Percentiles rank a stretch among this genome's conserved stretches.
phyloP scores from a whole-genome alignment of 495 filamentous ascomycete species.

The Talaromyces liani region DNA sequence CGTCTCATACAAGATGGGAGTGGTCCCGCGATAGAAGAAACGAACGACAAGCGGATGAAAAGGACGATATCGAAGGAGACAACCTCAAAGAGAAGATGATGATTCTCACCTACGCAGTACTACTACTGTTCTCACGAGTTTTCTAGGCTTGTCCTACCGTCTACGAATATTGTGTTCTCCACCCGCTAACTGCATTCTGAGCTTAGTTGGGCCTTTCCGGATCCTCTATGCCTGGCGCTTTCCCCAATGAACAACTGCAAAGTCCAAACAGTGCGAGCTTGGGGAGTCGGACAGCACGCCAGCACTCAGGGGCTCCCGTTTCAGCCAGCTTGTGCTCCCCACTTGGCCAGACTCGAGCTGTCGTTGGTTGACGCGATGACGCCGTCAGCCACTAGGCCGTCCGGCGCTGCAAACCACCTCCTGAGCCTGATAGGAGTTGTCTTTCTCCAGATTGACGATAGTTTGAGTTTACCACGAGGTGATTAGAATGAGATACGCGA shows the following conservation, averaged over 20 bases:
- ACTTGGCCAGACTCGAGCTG: neutral
- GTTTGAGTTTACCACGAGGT: neutral
- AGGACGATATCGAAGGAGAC: neutral
- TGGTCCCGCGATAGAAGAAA: slow-evolving; percentile 6
- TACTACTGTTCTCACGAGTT: neutral
- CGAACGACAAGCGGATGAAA: slow-evolving; percentile 7
- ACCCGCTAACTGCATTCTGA: slow-evolving; percentile 1
- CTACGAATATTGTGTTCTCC: neutral
- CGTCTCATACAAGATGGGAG: neutral
- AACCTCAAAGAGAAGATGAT: neutral
- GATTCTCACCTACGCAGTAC: neutral
- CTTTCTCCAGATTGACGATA: neutral
- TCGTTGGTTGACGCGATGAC: slow-evolving; percentile 3
- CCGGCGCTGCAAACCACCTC: neutral
- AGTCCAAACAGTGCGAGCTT: neutral
- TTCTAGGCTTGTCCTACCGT: neutral
- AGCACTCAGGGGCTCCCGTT: slow-evolving; percentile 8
- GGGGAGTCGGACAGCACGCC: neutral
- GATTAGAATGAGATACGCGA: neutral
- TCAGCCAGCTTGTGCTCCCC: slow-evolving; percentile 4
- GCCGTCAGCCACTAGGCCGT: slow-evolving; percentile 5
- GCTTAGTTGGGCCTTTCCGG: neutral
- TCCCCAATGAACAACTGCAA: neutral
- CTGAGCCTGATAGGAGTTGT: neutral
- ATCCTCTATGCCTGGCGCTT: slow-evolving; percentile 2